phyloP scores from a whole-genome alignment of 78 protist species.

The Dictyostelium capitatum region DNA sequence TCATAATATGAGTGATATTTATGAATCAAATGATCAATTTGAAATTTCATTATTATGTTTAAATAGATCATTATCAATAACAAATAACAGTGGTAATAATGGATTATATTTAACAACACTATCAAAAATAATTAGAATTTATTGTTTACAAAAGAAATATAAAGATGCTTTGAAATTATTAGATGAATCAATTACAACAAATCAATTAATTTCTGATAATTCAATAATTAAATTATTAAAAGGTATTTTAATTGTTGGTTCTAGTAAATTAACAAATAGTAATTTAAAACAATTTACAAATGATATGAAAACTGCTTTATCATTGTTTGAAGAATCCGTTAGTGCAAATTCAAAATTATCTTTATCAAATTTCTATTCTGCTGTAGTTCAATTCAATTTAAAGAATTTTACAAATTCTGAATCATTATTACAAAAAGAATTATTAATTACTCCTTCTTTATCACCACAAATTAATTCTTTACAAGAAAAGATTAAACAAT shows the following conservation, averaged over 20 bases:
- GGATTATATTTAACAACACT: conserved; percentile 6
- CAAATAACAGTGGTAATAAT: neutral
- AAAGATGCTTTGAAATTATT: conserved; percentile 26
- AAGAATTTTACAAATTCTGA: neutral
- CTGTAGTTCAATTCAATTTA: conserved; percentile 9
- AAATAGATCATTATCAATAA: neutral
- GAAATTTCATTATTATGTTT: conserved; percentile 48
- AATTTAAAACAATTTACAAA: conserved; percentile 41
- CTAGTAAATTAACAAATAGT: conserved; percentile 6
- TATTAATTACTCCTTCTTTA: neutral
- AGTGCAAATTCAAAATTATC: conserved; percentile 4
- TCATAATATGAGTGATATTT: conserved; percentile 25
- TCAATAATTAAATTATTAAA: neutral
- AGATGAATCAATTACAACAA: neutral
- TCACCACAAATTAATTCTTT: conserved; percentile 3
- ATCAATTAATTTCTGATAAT: neutral
- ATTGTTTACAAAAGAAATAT: conserved; percentile 8
- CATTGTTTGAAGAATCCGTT: neutral
- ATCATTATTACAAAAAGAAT: conserved; percentile 1
- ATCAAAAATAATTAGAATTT: conserved; percentile 18
- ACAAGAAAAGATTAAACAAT: conserved; percentile 15
- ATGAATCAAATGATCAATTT: conserved; percentile 20
- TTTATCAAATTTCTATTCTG: neutral
- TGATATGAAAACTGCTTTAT: conserved; percentile 10
- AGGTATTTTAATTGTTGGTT: neutral